A percentile compares a stretch with the other conserved stretches of the same genome.
Evolutionary conservation across 2,329 filamentous ascomycete species (phyloP).

Genomic region (Aspergillus vadensis): DNA sequence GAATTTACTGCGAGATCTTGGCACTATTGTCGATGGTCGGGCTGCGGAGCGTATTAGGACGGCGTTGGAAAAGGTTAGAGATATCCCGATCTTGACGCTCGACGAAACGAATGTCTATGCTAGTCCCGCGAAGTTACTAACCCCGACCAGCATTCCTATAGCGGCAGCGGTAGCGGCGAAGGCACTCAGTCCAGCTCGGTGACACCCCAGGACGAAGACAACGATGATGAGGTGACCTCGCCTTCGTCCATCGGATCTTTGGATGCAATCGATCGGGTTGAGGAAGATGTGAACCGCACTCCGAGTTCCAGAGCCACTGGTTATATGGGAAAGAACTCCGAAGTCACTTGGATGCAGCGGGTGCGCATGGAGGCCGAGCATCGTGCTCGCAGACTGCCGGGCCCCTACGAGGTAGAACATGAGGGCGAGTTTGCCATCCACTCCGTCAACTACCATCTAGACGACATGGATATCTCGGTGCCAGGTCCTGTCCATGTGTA

Average conservation of each 20-base stretch:
- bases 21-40: constrained; percentile 34
- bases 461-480: constrained; percentile 46
- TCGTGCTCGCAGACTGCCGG: constrained; percentile 31
- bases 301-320: constrained; percentile 42
- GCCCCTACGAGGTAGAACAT: constrained; percentile 30
- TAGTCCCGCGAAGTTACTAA: neutral
- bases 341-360: constrained; percentile 50
- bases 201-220: constrained; percentile 33
- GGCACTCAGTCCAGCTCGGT: constrained; percentile 33
- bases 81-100: neutral
- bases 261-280: constrained; percentile 48
- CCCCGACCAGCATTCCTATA: constrained; percentile 24
- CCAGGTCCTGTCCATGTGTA: constrained; percentile 46
- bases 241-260: constrained; percentile 45
- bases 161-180: constrained; percentile 18
- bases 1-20: constrained; percentile 40
- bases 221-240: constrained; percentile 30
- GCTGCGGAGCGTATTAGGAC: constrained; percentile 39
- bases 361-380: constrained; percentile 43
- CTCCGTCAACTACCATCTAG: constrained; percentile 46
- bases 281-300: constrained; percentile 47
- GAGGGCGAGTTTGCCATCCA: constrained; percentile 38
- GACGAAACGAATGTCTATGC: constrained; percentile 1
- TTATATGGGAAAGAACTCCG: constrained; percentile 51
- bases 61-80: constrained; percentile 41